Conservation (phyloP, 1,139 yeast species). For the Sugiyamaella xylanicola region DNA sequence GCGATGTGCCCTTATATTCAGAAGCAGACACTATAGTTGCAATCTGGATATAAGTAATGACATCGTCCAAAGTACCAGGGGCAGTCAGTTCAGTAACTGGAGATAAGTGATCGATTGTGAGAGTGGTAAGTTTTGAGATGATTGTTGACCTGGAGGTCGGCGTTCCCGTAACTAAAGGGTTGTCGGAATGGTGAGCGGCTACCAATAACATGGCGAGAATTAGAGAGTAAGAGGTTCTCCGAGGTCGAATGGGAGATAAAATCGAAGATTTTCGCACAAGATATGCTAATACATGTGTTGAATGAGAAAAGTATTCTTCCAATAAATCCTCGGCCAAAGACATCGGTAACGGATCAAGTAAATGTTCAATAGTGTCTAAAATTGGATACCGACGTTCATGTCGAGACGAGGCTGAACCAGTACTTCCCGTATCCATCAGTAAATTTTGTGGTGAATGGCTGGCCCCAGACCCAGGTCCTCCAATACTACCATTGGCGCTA, state of each 20-base stretch:
- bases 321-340: conserved; percentile 44
- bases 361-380: conserved; percentile 32
- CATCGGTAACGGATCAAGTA: conserved; percentile 38
- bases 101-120: conserved; percentile 36
- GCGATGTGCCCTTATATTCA: conserved; percentile 45
- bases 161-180: conserved; percentile 42
- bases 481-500: conserved; percentile 8
- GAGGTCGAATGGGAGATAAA: conserved; percentile 31
- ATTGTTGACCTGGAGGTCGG: conserved; percentile 38
- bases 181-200: conserved; percentile 45
- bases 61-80: conserved; percentile 45
- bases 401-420: conserved; percentile 14
- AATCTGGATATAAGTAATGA: conserved; percentile 44
- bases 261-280: conserved; percentile 34
- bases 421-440: conserved; percentile 19
- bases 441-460: conserved; percentile 10
- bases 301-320: conserved; percentile 44
- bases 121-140: conserved; percentile 37
- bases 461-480: conserved; percentile 7
- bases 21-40: conserved; percentile 47
- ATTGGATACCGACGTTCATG: conserved; percentile 37
- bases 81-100: conserved; percentile 35
- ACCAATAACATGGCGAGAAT: conserved; percentile 43
- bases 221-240: conserved; percentile 42
- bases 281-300: conserved; percentile 39